phyloP scores from a whole-genome alignment of 192 early-diverging fungal genomes.

The Podila epicladia region DNA sequence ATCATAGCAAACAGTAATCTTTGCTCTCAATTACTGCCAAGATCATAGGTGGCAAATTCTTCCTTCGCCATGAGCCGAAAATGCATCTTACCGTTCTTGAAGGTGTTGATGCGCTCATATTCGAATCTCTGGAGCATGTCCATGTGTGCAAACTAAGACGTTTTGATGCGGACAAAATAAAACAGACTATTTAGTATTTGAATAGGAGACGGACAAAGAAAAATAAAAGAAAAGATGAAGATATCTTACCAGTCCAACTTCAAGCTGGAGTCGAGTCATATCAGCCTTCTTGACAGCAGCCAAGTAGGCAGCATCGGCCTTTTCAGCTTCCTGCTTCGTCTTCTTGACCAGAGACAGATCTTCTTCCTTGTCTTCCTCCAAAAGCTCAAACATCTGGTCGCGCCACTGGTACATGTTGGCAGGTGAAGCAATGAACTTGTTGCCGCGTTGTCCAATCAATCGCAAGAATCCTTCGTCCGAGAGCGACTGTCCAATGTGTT shows the following conservation, averaged over 20 bases:
- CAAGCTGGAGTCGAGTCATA: conserved; percentile 71
- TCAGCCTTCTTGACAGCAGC: conserved; percentile 72
- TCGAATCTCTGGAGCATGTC: conserved; percentile 60
- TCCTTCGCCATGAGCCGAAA: neutral
- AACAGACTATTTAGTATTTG: neutral
- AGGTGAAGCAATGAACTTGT: conserved; percentile 69
- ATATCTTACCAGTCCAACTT: conserved; percentile 68
- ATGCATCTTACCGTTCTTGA: conserved; percentile 56
- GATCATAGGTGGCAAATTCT: too few relatives aligned
- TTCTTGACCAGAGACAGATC: conserved; percentile 33
- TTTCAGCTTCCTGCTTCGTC: conserved; percentile 66
- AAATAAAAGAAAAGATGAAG: neutral
- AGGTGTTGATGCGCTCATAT: conserved; percentile 55
- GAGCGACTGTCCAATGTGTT: conserved; percentile 76
- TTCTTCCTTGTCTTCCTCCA: conserved; percentile 52
- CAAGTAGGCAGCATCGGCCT: conserved; percentile 72
- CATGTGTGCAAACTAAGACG: conserved; percentile 61
- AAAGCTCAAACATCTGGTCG: conserved; percentile 61
- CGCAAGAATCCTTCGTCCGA: conserved; percentile 70
- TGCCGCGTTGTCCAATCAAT: conserved; percentile 73
- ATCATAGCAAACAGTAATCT: too few relatives aligned
- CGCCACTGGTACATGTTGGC: conserved; percentile 81
- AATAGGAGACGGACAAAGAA: neutral
- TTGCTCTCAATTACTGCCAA: too few relatives aligned
- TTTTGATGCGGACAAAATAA: neutral